These are phyloP conservation scores for Monilinia laxa DNA, from an alignment of 2,329 filamentous ascomycete genomes.

Conservation along the genomic window DNA sequence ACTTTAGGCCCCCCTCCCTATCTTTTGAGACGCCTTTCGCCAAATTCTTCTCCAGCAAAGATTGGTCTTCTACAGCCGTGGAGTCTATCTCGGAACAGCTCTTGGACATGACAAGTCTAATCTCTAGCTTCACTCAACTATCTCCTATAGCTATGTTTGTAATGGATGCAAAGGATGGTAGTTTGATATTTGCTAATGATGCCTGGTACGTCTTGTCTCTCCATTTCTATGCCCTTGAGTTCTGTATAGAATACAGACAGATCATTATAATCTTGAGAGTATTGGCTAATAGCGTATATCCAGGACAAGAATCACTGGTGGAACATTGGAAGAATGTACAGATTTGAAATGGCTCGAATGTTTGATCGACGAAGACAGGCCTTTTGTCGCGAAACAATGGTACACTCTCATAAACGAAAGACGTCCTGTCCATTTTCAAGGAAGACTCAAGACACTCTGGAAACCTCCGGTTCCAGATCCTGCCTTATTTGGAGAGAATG, in stretches of 20 bases:
- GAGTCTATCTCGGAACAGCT: constrained; percentile 10
- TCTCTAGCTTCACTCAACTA: constrained; percentile 9
- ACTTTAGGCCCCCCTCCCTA: too few relatives aligned
- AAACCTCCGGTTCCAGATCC: not conserved
- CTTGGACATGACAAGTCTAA: not conserved
- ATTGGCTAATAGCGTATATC: not conserved
- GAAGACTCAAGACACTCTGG: constrained; percentile 11
- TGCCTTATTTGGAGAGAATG: not conserved
- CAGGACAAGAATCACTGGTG: constrained; percentile 12
- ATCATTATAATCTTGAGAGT: not conserved
- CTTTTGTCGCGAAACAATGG: not conserved
- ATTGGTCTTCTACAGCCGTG: not conserved
- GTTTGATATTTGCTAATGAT: constrained; percentile 11
- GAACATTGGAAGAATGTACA: not conserved
- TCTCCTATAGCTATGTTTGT: constrained; percentile 12
- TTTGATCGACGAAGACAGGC: constrained; percentile 1
- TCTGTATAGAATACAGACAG: not conserved
- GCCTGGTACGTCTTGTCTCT: constrained; percentile 4
- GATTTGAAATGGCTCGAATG: not conserved
- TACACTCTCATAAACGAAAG: not conserved
- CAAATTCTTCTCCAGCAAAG: too few relatives aligned
- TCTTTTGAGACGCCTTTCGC: too few relatives aligned
- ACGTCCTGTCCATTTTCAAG: not conserved
- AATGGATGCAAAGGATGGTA: not conserved
- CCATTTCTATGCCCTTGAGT: not conserved